Base-by-base conservation (phyloP, 2,329 filamentous ascomycete genomes). In the Exophiala spinifera region DNA sequence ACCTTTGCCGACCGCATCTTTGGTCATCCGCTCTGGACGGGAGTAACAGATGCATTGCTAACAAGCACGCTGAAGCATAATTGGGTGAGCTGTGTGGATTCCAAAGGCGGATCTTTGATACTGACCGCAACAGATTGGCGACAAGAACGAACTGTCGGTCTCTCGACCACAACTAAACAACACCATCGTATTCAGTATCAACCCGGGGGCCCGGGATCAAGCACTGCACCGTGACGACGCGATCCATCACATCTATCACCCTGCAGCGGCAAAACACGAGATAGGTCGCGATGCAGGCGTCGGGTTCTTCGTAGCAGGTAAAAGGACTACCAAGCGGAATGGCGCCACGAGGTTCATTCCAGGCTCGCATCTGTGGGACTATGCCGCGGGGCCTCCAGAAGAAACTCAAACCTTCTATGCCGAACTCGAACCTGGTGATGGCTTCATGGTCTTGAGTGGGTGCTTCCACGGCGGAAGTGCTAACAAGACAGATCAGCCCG, bases 181-280 rank as follows among this genome's bases (percentile, higher is more conserved):
- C 49, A 67, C 69, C 20, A 72, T 72, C 45, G 67, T 70, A 1
- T 70, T 73, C 64, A 66, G 66, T 43, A 68, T 66, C 1, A 66
- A 64, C 3, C 69, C 70, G 0, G 67, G 68, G 3, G 67, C 66
- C 6, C 53, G 59, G 3, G 63, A 68, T 1, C 70, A 72, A 53
- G 61, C 63, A 5, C 61, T 72, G 11, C 70, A 72, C 51, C 60
- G 64, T 23, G 64, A 66, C 42, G 65, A 66, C 49, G 37, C 53
- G 39, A 61, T 65, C 45, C 62, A 65, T 53, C 63, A 68, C 34
- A 58, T 60, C 21, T 37, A 53, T 44, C 56, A 49, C 20, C 52
- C 34, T 2, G 51, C 57, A 13, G 43, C 43, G 6, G 60, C 53
- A 11, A 49, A 21, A 28, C 59, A 62, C 51, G 53, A 55, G 8